phyloP scores from a whole-genome alignment of 768 basidiomycete genomes.

The Leccinum disarticulatum region DNA sequence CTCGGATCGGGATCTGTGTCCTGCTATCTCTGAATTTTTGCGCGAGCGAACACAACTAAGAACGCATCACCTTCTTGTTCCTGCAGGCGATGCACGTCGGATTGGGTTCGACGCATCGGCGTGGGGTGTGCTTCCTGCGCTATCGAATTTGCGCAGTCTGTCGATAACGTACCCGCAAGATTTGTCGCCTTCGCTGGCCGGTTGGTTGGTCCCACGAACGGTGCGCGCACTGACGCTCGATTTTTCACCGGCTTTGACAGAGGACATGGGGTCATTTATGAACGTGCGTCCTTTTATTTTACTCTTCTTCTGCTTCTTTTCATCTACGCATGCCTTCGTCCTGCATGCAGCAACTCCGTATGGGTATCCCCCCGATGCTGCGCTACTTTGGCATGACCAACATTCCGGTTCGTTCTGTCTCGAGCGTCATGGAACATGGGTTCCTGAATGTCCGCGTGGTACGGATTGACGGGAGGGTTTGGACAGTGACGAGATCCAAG shows the following conservation, averaged over 20 bases:
- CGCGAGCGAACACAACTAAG: constrained; percentile 52
- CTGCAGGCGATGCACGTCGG: constrained; percentile 44
- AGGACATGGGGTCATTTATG: constrained; percentile 45
- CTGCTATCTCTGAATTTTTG: constrained; percentile 66
- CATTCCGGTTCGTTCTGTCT: constrained; percentile 41
- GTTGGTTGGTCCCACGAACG: constrained; percentile 64
- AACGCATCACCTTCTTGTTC: constrained; percentile 52
- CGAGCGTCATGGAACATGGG: constrained; percentile 52
- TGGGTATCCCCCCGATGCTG: constrained; percentile 53
- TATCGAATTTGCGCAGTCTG: constrained; percentile 50
- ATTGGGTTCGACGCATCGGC: constrained; percentile 69
- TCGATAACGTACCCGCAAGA: constrained; percentile 65
- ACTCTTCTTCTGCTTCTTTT: neutral
- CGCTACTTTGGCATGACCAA: constrained; percentile 57
- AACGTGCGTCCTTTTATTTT: constrained; percentile 30
- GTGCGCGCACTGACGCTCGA: constrained; percentile 52
- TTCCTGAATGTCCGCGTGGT: constrained; percentile 63
- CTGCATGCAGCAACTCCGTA: constrained; percentile 51
- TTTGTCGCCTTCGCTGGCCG: constrained; percentile 60
- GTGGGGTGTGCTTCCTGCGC: constrained; percentile 68
- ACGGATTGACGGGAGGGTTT: constrained; percentile 53
- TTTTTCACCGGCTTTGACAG: constrained; percentile 31
- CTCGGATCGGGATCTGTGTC: constrained; percentile 63
- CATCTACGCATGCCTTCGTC: neutral
- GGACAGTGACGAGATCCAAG: constrained; percentile 41